phyloP scores from a whole-genome alignment of 352 stramenopile genomes.

The Phytophthora meadii region DNA sequence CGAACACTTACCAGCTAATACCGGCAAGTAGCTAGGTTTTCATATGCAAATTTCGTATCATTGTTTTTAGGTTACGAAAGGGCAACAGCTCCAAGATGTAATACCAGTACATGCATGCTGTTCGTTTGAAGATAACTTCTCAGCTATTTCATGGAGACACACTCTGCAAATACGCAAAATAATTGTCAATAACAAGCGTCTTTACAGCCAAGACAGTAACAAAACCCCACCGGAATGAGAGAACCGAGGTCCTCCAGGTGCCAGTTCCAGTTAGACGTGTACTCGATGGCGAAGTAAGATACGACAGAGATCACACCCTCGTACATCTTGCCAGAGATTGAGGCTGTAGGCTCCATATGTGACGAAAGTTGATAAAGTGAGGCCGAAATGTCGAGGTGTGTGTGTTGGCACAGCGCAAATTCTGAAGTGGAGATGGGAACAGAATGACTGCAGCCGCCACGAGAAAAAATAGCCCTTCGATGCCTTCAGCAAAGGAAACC shows the following conservation, averaged over 20 bases:
- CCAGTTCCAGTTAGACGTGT: slow-evolving; percentile 41
- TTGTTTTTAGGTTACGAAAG: too few species aligned
- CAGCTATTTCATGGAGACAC: slow-evolving; percentile 2
- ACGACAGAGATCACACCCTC: slow-evolving; percentile 27
- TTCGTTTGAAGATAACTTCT: background rate
- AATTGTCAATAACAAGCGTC: background rate
- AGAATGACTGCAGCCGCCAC: background rate
- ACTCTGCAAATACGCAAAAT: slow-evolving; percentile 2
- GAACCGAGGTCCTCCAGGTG: slow-evolving; percentile 31
- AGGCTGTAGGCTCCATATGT: slow-evolving; percentile 20
- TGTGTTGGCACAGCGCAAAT: slow-evolving; percentile 14
- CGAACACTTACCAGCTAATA: too few species aligned
- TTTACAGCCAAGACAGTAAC: background rate
- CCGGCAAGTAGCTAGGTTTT: too few species aligned
- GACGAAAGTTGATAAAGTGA: background rate
- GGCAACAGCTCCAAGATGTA: too few species aligned
- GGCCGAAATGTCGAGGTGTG: background rate
- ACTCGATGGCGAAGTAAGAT: slow-evolving; percentile 35
- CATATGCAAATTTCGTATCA: too few species aligned
- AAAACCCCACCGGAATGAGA: slow-evolving; percentile 20
- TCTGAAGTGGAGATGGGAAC: slow-evolving; percentile 12
- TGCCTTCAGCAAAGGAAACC: slow-evolving; percentile 1
- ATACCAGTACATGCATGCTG: too few species aligned
- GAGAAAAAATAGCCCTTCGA: slow-evolving; percentile 3
- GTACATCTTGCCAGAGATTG: slow-evolving; percentile 31